Percentiles rank a stretch among this genome's conserved stretches.
These are phyloP conservation scores for Pezicula neosporulosa DNA, from an alignment of 2,329 filamentous ascomycete genomes.

Conservation along the genomic window DNA sequence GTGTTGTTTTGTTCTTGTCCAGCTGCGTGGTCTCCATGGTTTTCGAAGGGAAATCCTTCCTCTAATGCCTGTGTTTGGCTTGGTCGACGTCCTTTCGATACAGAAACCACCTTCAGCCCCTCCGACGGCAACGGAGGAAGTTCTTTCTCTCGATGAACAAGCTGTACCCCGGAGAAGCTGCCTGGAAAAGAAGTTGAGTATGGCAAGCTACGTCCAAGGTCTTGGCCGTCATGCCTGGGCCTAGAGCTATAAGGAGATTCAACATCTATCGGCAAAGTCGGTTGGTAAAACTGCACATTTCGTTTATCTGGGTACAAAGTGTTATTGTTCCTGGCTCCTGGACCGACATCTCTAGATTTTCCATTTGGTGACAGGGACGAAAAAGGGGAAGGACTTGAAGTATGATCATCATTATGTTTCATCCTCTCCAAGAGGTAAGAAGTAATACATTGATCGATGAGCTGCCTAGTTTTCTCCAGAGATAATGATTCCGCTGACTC, in stretches of 20 bases:
- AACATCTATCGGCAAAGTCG: neutral
- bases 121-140: neutral
- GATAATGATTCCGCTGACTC: conserved; percentile 32
- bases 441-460: conserved; percentile 53
- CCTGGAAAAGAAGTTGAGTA: conserved; percentile 24
- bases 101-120: too few relatives aligned
- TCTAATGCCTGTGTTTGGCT: neutral
- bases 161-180: conserved; percentile 17
- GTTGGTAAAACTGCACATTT: too few relatives aligned
- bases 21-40: conserved; percentile 25
- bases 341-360: conserved; percentile 1
- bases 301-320: too few relatives aligned
- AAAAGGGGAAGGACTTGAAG: conserved; percentile 13
- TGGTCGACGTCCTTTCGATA: neutral
- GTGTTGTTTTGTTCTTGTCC: conserved; percentile 31
- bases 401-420: conserved; percentile 26
- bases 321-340: neutral
- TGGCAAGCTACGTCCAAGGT: conserved; percentile 1
- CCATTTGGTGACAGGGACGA: conserved; percentile 18
- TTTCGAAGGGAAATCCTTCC: conserved; percentile 1
- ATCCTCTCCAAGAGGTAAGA: conserved; percentile 42
- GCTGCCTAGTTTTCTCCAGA: conserved; percentile 52
- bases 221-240: neutral
- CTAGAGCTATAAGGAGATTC: neutral
- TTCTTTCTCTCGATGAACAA: conserved; percentile 10